Conservation (phyloP, 148 eudicot species). For the Amaranthus cruentus region DNA sequence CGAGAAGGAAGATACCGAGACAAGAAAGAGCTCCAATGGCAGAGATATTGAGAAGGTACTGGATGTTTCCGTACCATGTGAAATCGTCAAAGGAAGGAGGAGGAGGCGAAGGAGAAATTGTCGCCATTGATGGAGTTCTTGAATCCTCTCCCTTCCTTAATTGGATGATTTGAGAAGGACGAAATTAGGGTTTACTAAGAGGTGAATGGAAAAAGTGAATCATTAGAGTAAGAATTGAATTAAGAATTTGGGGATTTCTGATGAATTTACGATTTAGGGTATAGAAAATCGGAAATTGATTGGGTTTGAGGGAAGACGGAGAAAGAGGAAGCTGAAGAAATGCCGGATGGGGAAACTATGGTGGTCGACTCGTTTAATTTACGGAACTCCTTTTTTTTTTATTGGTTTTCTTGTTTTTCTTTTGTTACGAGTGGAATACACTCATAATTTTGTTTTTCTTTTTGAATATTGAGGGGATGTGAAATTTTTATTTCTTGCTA, state of each 20-base stretch:
- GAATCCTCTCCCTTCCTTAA: background rate
- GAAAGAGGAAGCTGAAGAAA: no score
- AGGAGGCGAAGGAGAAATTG: background rate
- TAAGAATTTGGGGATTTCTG: background rate
- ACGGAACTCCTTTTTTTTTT: no score
- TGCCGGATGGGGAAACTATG: no score
- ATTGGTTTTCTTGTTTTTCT: no score
- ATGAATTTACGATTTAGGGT: no score
- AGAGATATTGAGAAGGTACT: constrained; percentile 87
- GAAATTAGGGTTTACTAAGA: background rate
- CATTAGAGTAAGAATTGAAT: background rate
- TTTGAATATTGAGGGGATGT: no score
- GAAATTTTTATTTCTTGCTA: no score
- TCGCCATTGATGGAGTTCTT: background rate
- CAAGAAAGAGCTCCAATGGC: constrained; percentile 71
- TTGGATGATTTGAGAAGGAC: background rate
- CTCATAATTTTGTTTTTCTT: no score
- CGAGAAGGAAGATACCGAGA: constrained; percentile 58
- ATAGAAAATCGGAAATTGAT: no score
- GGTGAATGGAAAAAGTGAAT: background rate
- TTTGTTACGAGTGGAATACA: no score
- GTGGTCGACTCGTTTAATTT: no score
- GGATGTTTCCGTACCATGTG: constrained; percentile 90
- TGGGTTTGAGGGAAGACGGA: no score
- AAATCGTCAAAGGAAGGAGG: constrained; percentile 32